These are phyloP conservation scores for Incumbomyces delicatus DNA, from an alignment of 2,329 filamentous ascomycete species.

Conservation along the genomic window DNA sequence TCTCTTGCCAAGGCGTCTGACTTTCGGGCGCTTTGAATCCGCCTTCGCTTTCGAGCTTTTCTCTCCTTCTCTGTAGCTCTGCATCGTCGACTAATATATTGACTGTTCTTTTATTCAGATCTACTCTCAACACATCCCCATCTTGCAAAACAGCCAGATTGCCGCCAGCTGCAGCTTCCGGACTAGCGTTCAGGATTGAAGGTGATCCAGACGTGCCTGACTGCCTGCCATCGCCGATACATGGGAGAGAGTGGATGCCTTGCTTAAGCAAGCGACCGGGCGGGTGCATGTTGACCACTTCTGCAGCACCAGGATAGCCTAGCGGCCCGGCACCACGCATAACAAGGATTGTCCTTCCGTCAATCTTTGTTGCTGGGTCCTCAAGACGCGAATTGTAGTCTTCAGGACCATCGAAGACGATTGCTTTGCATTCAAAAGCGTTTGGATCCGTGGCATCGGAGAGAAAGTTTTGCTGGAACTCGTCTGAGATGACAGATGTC, in stretches of 20 bases:
- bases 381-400: slow-evolving; percentile 39
- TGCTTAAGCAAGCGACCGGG: slow-evolving; percentile 36
- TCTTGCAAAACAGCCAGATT: slow-evolving; percentile 43
- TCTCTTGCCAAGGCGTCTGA: slow-evolving; percentile 44
- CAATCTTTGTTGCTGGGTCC: slow-evolving; percentile 29
- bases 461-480: slow-evolving; percentile 38
- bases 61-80: slow-evolving; percentile 33
- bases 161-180: slow-evolving; percentile 46
- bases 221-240: slow-evolving; percentile 47
- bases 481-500: slow-evolving; percentile 40
- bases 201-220: slow-evolving; percentile 47
- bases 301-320: slow-evolving; percentile 42
- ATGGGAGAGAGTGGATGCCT: slow-evolving; percentile 39
- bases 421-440: slow-evolving; percentile 39
- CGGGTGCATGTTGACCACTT: slow-evolving; percentile 46
- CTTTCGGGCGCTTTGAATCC: slow-evolving; percentile 33
- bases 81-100: slow-evolving; percentile 37
- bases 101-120: slow-evolving; percentile 40
- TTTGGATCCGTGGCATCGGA: slow-evolving; percentile 37
- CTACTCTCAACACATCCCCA: slow-evolving; percentile 42
- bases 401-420: slow-evolving; percentile 44
- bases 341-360: slow-evolving; percentile 36
- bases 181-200: slow-evolving; percentile 47
- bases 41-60: slow-evolving; percentile 29
- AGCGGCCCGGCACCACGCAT: slow-evolving; percentile 43